Evolutionary conservation across 805 yeast species (phyloP).

Genomic region (Ogataea pilisensis): DNA sequence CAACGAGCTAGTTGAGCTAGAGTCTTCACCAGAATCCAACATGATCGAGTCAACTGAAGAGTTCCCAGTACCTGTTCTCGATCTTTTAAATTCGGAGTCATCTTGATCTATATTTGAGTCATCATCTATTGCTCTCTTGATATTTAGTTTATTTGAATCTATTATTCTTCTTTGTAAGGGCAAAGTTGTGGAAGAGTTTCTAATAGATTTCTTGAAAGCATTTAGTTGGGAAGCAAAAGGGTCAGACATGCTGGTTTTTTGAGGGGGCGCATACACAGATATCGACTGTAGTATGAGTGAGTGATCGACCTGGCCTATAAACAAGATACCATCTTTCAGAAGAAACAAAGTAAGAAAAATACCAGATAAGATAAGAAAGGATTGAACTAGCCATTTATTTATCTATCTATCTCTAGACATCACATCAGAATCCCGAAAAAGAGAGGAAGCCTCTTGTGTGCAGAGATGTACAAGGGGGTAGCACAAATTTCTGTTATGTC

Average conservation of each 20-base stretch:
- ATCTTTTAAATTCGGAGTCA: conserved; percentile 16
- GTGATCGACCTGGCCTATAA: neutral
- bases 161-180: conserved; percentile 34
- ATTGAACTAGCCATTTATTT: no score
- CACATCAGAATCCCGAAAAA: no score
- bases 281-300: no score
- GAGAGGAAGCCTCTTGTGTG: no score
- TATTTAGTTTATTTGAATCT: conserved; percentile 3
- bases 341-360: no score
- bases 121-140: no score
- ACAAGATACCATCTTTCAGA: no score
- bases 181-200: conserved; percentile 50
- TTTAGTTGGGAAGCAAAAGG: conserved; percentile 43
- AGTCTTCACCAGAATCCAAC: conserved; percentile 14
- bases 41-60: conserved; percentile 8
- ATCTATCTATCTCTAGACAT: no score
- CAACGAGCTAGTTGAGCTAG: conserved; percentile 28
- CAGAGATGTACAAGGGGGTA: no score
- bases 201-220: conserved; percentile 60
- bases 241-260: conserved; percentile 23
- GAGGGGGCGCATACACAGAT: no score
- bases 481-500: no score
- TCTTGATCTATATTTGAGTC: conserved; percentile 8
- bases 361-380: no score
- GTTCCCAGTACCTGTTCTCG: conserved; percentile 2